A percentile compares a stretch with the other conserved stretches of the same genome.
phyloP scores from a whole-genome alignment of 768 basidiomycete species.

The Roridomyces roridus region DNA sequence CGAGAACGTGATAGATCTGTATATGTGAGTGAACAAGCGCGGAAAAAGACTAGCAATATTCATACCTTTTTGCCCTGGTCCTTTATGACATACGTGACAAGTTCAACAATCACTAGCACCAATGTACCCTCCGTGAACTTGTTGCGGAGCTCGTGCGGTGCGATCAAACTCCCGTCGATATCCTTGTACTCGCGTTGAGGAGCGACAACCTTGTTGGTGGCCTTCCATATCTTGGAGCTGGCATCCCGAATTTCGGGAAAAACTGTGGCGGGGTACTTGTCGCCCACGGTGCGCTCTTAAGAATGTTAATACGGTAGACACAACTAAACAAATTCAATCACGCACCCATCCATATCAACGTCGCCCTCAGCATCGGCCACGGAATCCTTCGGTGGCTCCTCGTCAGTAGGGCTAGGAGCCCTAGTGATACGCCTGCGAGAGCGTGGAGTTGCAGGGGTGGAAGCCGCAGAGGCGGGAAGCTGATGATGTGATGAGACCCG shows the following conservation, averaged over 20 bases:
- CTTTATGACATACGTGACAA: not conserved
- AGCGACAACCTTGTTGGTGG: not conserved
- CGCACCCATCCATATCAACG: no score
- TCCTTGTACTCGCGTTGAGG: not conserved
- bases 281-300: not conserved
- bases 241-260: not conserved
- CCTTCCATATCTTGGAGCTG: not conserved
- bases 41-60: no score
- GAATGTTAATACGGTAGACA: no score
- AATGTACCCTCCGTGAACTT: slow-evolving; percentile 2
- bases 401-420: no score
- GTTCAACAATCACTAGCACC: not conserved
- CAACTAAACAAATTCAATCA: no score
- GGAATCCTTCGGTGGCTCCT: no score
- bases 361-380: no score
- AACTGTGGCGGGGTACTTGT: not conserved
- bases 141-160: not conserved
- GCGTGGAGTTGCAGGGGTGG: not conserved
- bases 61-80: no score
- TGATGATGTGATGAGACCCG: no score
- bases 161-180: not conserved
- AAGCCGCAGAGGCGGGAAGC: no score
- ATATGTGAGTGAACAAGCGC: no score
- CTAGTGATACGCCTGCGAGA: not conserved
- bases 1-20: no score